phyloP scores from a whole-genome alignment of 345 rosid species.

The Crucihimalaya himalaica region DNA sequence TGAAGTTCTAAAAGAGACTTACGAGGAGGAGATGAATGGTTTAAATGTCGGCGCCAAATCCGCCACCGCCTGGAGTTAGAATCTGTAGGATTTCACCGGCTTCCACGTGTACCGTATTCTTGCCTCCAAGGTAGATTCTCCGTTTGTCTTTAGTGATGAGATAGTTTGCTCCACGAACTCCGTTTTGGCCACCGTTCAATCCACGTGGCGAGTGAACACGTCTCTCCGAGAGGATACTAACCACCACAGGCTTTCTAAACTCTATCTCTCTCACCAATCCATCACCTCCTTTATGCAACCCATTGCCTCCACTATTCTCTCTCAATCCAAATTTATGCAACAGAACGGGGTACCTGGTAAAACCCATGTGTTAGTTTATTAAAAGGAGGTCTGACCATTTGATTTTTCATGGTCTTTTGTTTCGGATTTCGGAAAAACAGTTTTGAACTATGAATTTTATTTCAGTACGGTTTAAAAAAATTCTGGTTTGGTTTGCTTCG shows the following conservation, averaged over 20 bases:
- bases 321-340: constrained; percentile 79
- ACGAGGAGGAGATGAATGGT: constrained; percentile 7
- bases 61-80: constrained; percentile 92
- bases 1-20: not conserved
- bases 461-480: no score
- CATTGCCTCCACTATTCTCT: constrained; percentile 84
- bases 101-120: constrained; percentile 74
- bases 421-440: not conserved
- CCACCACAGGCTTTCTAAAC: constrained; percentile 73
- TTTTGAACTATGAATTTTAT: no score
- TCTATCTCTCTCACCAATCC: constrained; percentile 92
- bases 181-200: constrained; percentile 67
- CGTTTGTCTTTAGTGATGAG: constrained; percentile 63
- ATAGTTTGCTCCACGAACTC: constrained; percentile 91
- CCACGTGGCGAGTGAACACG: constrained; percentile 95
- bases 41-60: constrained; percentile 57
- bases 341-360: constrained; percentile 70
- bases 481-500: no score
- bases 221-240: constrained; percentile 94
- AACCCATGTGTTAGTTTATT: constrained; percentile 20
- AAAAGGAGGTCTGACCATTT: not conserved
- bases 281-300: constrained; percentile 75
- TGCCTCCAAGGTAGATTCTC: constrained; percentile 78
- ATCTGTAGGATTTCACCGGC: constrained; percentile 86
- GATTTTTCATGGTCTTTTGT: not conserved